Evolutionary conservation across 1,284 basidiomycete genomes (phyloP).

Genomic region (Phlebopus sp.): DNA sequence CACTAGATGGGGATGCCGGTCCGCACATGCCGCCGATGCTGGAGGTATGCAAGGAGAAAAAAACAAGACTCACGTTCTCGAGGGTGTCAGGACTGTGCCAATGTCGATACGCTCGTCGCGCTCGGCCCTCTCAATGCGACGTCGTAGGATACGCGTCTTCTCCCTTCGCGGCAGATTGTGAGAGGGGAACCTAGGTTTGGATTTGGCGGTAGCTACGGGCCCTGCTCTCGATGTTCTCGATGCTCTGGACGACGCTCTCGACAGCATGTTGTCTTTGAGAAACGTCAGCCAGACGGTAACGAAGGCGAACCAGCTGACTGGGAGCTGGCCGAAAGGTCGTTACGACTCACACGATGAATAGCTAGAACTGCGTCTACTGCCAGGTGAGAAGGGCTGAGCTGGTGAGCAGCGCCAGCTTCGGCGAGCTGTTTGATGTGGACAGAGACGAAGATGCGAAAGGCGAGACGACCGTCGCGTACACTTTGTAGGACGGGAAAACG

Average conservation of each 20-base stretch:
- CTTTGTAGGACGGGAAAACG: neutral
- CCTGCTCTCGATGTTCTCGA: neutral
- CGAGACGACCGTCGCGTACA: too few relatives aligned
- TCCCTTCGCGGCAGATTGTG: neutral
- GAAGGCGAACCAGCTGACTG: too few relatives aligned
- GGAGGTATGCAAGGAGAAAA: neutral
- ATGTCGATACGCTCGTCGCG: conserved; percentile 43
- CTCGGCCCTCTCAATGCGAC: conserved; percentile 38
- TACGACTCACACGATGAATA: too few relatives aligned
- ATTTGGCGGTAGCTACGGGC: neutral
- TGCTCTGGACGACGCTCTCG: too few relatives aligned
- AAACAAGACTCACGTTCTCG: conserved; percentile 32
- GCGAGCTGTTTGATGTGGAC: too few relatives aligned
- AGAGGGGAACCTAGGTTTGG: neutral
- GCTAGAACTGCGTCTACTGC: too few relatives aligned
- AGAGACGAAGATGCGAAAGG: too few relatives aligned
- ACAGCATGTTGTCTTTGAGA: too few relatives aligned
- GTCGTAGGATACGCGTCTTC: neutral
- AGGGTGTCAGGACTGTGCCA: conserved; percentile 35
- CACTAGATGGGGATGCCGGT: neutral
- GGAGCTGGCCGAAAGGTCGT: too few relatives aligned
- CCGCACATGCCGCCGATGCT: neutral
- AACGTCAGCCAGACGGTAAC: too few relatives aligned
- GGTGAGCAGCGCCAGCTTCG: too few relatives aligned
- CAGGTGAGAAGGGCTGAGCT: too few relatives aligned